A percentile compares a stretch with the other conserved stretches of the same genome.
These are phyloP conservation scores for Aspergillus sojae DNA, from an alignment of 2,329 filamentous ascomycete species.

Conservation along the genomic window DNA sequence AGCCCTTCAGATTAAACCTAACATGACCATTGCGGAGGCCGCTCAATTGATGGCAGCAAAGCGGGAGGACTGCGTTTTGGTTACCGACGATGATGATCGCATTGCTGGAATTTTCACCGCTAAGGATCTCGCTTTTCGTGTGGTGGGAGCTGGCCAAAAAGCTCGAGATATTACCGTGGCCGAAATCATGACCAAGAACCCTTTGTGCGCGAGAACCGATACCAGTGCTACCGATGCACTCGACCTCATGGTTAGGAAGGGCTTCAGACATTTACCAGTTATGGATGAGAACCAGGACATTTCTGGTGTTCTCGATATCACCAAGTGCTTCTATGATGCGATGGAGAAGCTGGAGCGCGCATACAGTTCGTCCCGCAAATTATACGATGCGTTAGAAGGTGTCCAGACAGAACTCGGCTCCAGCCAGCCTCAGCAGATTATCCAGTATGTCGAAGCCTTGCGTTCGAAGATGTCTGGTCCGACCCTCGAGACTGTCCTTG, in stretches of 20 bases:
- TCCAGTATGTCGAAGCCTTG: slow-evolving; percentile 96
- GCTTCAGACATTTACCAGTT: slow-evolving; percentile 94
- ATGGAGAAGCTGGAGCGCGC: slow-evolving; percentile 99
- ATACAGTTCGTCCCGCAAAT: slow-evolving; percentile 95
- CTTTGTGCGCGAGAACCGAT: slow-evolving; percentile 93
- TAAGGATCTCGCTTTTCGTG: slow-evolving; percentile 96
- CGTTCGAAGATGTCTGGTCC: slow-evolving; percentile 97
- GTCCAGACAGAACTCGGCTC: slow-evolving; percentile 96
- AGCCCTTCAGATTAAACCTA: slow-evolving; percentile 95
- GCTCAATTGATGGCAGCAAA: slow-evolving; percentile 99
- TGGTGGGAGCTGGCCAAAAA: slow-evolving; percentile 88
- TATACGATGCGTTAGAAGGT: slow-evolving; percentile 96
- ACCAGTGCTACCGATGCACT: slow-evolving; percentile 97
- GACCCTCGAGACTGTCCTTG: slow-evolving; percentile 90
- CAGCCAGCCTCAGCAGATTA: slow-evolving; percentile 96
- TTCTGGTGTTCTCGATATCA: slow-evolving; percentile 95
- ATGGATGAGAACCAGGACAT: slow-evolving; percentile 99
- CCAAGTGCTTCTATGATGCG: slow-evolving; percentile 99
- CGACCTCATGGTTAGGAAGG: slow-evolving; percentile 97
- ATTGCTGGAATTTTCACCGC: slow-evolving; percentile 99
- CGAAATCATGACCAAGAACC: slow-evolving; percentile 99
- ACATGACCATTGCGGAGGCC: slow-evolving; percentile 90
- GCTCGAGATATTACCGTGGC: slow-evolving; percentile 88
- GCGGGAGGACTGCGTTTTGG: slow-evolving; percentile 94
- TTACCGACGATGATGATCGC: slow-evolving; percentile 95